phyloP scores from a whole-genome alignment of 495 filamentous ascomycete genomes.

The Endocarpon pusillum region DNA sequence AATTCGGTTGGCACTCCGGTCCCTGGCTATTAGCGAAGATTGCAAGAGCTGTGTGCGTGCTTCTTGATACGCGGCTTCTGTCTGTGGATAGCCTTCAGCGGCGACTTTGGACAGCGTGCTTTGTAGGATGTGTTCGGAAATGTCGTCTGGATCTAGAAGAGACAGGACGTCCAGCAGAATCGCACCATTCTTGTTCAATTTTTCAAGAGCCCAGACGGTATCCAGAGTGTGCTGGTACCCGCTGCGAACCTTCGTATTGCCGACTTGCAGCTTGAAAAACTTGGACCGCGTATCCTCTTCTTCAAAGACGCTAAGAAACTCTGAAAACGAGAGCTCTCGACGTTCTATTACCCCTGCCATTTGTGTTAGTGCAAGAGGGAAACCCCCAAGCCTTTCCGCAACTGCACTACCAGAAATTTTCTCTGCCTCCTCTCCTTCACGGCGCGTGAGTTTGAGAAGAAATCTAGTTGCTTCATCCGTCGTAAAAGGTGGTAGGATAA shows the following conservation, averaged over 20 bases:
- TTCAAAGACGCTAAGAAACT: constrained; percentile 11
- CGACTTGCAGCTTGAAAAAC: constrained; percentile 14
- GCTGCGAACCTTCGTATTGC: constrained; percentile 7
- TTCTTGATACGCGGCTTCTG: constrained; percentile 1
- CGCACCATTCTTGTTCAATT: constrained; percentile 8
- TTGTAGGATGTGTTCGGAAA: constrained; percentile 15
- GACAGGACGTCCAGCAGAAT: constrained; percentile 16
- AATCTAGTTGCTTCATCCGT: not conserved
- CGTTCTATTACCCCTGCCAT: constrained; percentile 17
- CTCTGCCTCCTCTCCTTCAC: not conserved
- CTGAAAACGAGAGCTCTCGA: not conserved
- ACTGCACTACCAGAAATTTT: constrained; percentile 1
- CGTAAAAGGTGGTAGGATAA: not conserved
- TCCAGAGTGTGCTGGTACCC: constrained; percentile 15
- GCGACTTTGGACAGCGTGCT: not conserved
- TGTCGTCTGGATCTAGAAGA: constrained; percentile 19
- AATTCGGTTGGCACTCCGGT: constrained; percentile 4
- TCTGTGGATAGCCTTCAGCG: constrained; percentile 1
- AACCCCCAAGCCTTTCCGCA: constrained; percentile 14
- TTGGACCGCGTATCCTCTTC: constrained; percentile 12
- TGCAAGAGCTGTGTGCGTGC: constrained; percentile 9
- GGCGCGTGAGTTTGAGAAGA: not conserved
- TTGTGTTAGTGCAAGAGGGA: constrained; percentile 26
- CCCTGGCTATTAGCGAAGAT: constrained; percentile 8
- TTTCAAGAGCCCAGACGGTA: constrained; percentile 22